Evolutionary conservation across 495 filamentous ascomycete genomes (phyloP), one percentile per base, ranked within the genome.

Genomic region (Zalerion maritima): DNA sequence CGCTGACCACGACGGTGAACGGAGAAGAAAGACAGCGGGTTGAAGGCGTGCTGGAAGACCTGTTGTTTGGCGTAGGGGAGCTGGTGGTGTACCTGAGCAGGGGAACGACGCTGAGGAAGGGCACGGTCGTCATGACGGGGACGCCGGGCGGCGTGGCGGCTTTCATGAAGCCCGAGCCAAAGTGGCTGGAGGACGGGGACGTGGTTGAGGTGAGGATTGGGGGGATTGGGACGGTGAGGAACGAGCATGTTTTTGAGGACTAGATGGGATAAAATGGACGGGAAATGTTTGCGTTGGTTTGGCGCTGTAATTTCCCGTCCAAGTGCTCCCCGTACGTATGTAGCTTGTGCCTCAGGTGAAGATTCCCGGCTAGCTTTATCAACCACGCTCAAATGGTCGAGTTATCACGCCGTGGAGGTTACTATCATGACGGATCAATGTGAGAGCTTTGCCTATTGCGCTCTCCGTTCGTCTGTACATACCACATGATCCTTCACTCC

Each of bases 171-270:
- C 33, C 36, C n/a, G n/a, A n/a, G n/a, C n/a, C n/a, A n/a, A n/a
- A n/a, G n/a, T 52, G 47, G 27, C 19, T 58, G 25, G 40, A 46
- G 29, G 46, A 53, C 45, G 55, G 55, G 12, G 54, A 55, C 41
- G 32, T 34, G 9, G 44, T 58, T 14, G 45, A 51, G 38, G 36
- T 58, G 29, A 26, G 46, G 40, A 9, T 40, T 25, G 37, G 41
- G 15, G 42, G 43, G 7, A 34, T 52, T 36, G 48, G 45, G 32
- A 37, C 16, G 16, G 37, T 45, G 28, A 28, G 18, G 4, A 52
- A 52, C 30, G 47, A 32, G 38, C 44, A 47, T 32, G 34, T 30
- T 14, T 49, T 47, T 40, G 39, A 46, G 35, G 28, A 45, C 21
- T 25, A 24, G 21, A n/a, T n/a, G n/a, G n/a, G n/a, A n/a, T n/a